Conservation (phyloP, 768 basidiomycete genomes). For the Amanita rubescens region DNA sequence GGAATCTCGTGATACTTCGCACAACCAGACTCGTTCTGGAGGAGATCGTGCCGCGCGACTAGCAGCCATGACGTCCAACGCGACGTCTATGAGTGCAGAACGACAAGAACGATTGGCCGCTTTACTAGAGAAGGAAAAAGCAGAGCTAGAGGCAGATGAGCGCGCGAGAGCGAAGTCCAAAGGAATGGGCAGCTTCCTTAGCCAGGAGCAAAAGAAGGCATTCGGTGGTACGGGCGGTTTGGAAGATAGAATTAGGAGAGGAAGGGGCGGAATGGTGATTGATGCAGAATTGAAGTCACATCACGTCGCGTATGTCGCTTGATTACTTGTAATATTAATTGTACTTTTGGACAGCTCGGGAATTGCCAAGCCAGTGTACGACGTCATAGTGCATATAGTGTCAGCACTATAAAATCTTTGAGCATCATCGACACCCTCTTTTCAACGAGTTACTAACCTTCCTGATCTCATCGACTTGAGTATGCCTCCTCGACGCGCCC, state of each 20-base stretch:
- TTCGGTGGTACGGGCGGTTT: slow-evolving; percentile 73
- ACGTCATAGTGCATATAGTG: slow-evolving; percentile 5
- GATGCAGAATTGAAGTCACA: slow-evolving; percentile 42
- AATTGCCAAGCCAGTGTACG: background rate
- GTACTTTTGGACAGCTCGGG: background rate
- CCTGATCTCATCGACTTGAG: background rate
- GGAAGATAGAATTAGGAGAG: slow-evolving; percentile 71
- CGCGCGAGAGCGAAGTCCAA: slow-evolving; percentile 59
- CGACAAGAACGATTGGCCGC: slow-evolving; percentile 65
- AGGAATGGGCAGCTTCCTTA: slow-evolving; percentile 77
- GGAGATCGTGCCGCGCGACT: slow-evolving; percentile 77
- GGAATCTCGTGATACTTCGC: slow-evolving; percentile 16
- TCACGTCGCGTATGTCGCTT: background rate
- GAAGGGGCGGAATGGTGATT: slow-evolving; percentile 62
- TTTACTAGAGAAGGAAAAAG: slow-evolving; percentile 70
- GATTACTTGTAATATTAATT: slow-evolving; percentile 1
- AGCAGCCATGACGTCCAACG: slow-evolving; percentile 81
- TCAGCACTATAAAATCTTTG: background rate
- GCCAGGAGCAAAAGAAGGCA: slow-evolving; percentile 76
- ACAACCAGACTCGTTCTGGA: slow-evolving; percentile 14
- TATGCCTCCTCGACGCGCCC: slow-evolving; percentile 49
- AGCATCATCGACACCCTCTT: background rate
- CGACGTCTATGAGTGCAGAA: slow-evolving; percentile 55
- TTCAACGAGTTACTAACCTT: background rate
- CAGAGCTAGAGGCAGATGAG: slow-evolving; percentile 68